A percentile compares a stretch with the other conserved stretches of the same genome.
phyloP scores from a whole-genome alignment of 2,329 filamentous ascomycete genomes.

The Penicillium freii region DNA sequence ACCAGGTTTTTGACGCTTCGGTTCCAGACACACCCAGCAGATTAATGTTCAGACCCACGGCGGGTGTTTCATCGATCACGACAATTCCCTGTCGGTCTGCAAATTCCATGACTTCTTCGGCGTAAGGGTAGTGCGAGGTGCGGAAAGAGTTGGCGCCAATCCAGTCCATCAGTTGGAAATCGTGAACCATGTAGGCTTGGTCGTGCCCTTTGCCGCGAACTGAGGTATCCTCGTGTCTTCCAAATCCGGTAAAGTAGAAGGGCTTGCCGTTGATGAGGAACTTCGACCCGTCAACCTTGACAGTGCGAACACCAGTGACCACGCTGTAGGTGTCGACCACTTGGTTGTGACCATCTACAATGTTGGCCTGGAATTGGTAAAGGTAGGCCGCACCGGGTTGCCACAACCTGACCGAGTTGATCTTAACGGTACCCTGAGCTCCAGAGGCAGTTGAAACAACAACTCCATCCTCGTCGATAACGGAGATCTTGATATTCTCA shows the following conservation, averaged over 20 bases:
- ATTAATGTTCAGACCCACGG: no score
- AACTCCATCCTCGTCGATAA: not conserved
- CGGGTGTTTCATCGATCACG: no score
- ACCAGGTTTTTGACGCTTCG: no score
- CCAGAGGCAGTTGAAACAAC: slow-evolving; percentile 2
- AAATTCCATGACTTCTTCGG: slow-evolving; percentile 30
- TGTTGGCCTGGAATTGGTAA: not conserved
- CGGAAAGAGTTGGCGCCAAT: slow-evolving; percentile 35
- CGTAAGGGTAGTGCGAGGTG: slow-evolving; percentile 34
- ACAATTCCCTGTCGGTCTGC: slow-evolving; percentile 26
- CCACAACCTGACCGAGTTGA: slow-evolving; percentile 25
- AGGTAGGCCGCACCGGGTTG: slow-evolving; percentile 7
- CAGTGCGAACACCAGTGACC: slow-evolving; percentile 22
- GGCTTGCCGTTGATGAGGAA: slow-evolving; percentile 30
- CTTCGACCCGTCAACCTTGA: slow-evolving; percentile 19
- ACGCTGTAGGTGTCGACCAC: slow-evolving; percentile 24
- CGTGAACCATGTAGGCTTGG: slow-evolving; percentile 32
- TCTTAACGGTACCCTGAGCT: slow-evolving; percentile 11
- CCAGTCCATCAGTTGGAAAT: slow-evolving; percentile 32
- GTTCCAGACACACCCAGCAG: no score
- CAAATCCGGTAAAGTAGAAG: slow-evolving; percentile 34
- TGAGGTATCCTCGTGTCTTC: slow-evolving; percentile 29
- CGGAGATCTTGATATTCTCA: not conserved
- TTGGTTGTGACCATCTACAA: slow-evolving; percentile 11
- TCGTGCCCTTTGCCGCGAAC: slow-evolving; percentile 34